Conservation (phyloP, 176 grass and related monocot species). For the Microstegium vimineum region DNA sequence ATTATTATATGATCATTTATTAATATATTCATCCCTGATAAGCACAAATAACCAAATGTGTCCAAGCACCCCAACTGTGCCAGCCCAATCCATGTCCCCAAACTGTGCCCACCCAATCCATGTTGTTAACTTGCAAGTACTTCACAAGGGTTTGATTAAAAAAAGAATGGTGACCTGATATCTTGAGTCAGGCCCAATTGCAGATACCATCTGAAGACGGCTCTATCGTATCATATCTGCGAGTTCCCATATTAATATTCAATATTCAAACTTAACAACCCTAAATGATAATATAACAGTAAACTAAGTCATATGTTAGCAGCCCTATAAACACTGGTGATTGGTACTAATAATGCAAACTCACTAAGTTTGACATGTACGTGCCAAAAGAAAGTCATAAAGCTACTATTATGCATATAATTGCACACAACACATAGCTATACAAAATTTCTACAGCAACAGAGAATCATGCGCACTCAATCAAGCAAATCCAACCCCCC, state of each 20-base stretch:
- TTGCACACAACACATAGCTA: not conserved
- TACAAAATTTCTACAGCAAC: not conserved
- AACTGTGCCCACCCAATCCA: not conserved
- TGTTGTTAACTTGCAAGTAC: slow-evolving; percentile 40
- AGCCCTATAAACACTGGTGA: not conserved
- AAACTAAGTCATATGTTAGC: slow-evolving; percentile 27
- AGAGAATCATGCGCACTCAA: not conserved
- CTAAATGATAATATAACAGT: slow-evolving; percentile 24
- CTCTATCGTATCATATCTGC: slow-evolving; percentile 75
- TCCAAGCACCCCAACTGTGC: not conserved
- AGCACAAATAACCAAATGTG: not conserved
- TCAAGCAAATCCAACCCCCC: not conserved
- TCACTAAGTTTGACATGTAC: not conserved
- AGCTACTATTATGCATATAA: not conserved
- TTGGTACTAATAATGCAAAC: not conserved
- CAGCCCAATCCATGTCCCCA: not conserved
- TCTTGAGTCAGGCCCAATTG: slow-evolving; percentile 62
- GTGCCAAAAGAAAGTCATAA: not conserved
- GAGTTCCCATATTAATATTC: slow-evolving; percentile 84
- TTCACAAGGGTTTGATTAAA: slow-evolving; percentile 24
- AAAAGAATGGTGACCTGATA: slow-evolving; percentile 58
- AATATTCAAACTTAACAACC: slow-evolving; percentile 49
- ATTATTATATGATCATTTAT: not conserved
- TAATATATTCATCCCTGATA: not conserved
- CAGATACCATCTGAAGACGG: slow-evolving; percentile 62